Base-by-base conservation (phyloP, 257 asterid species). In the Avicennia marina region DNA sequence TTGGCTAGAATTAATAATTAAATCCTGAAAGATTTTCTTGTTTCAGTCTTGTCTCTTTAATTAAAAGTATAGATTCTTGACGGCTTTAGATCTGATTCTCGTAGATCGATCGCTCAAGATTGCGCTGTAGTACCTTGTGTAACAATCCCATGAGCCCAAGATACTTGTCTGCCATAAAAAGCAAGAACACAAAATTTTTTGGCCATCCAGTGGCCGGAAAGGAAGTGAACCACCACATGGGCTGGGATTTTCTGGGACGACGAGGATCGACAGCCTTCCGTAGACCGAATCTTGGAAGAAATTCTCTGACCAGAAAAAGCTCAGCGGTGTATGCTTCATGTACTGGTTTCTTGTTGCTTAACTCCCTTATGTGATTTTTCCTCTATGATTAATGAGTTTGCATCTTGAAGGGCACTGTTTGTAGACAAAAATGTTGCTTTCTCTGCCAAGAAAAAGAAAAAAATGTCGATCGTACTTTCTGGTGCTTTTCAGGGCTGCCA, bases 241-340 rank as follows among this genome's bases (percentile, higher is more conserved):
- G 64, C 55, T 61, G 67, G 80, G 62, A 66, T 56, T 79, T 78
- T 62, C 46, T 71, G 0, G 70, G 75, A 66, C 81, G n/a, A n/a
- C n/a, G n/a, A n/a, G n/a, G 70, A 62, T 74, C 95, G 51, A 64
- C 64, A 58, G 60, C 61, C 16, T 44, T 68, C 38, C 4, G 53
- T 51, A 43, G 19, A 60, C 75, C 81, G 24, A 75, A 58, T 18
- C 40, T 56, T 58, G 74, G 65, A 69, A 67, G 64, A 71, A 55
- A 53, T 31, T 21, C 58, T 31, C 20, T 11, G 8, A 12, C 25
- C 68, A 66, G 76, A 62, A 85, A 65, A 68, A 53, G 60, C 67
- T 58, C 58, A 4, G 25, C 40, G 16, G 65, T 84, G 17, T 60
- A 65, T 72, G 90, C 90, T 71, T 74, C 87, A 56, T 84, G 98